Conservation (phyloP, 2,329 filamentous ascomycete species). For the Hypomyces rosellus region DNA sequence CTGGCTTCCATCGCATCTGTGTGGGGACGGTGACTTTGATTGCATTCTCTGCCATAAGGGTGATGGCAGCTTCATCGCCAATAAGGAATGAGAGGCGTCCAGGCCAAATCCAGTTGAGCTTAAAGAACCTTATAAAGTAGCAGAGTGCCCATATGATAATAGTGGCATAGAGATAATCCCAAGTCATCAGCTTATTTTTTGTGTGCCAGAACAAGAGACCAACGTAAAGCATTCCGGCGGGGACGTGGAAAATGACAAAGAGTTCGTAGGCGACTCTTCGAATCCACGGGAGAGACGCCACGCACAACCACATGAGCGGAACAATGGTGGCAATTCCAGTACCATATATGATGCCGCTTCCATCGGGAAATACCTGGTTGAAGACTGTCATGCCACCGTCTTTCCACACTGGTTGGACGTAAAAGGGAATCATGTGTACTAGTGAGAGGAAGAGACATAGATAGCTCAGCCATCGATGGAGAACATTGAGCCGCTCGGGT, state of each 20-base stretch:
- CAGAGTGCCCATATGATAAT: conserved; percentile 72
- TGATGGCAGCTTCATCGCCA: conserved; percentile 85
- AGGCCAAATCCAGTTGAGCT: conserved; percentile 83
- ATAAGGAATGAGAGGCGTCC: conserved; percentile 75
- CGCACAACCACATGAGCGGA: conserved; percentile 74
- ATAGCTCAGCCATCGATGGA: conserved; percentile 89
- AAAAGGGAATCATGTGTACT: conserved; percentile 83
- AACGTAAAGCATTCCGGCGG: conserved; percentile 73
- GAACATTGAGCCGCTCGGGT: conserved; percentile 84
- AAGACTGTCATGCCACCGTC: conserved; percentile 68
- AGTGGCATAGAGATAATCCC: conserved; percentile 81
- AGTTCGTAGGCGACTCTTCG: conserved; percentile 76
- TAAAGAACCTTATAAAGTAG: conserved; percentile 69
- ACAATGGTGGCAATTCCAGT: conserved; percentile 77
- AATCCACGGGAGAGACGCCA: conserved; percentile 76
- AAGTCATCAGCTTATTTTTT: conserved; percentile 84
- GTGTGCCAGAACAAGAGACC: conserved; percentile 93
- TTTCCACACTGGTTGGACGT: conserved; percentile 81
- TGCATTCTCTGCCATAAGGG: conserved; percentile 85
- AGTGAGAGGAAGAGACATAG: conserved; percentile 76
- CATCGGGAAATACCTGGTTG: conserved; percentile 58
- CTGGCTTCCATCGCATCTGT: conserved; percentile 85
- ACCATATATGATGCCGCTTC: conserved; percentile 69
- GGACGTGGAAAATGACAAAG: conserved; percentile 77
- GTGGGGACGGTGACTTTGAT: conserved; percentile 94